These are phyloP conservation scores for Schizophyllum amplum DNA, from an alignment of 1,284 basidiomycete genomes.

Conservation along the genomic window DNA sequence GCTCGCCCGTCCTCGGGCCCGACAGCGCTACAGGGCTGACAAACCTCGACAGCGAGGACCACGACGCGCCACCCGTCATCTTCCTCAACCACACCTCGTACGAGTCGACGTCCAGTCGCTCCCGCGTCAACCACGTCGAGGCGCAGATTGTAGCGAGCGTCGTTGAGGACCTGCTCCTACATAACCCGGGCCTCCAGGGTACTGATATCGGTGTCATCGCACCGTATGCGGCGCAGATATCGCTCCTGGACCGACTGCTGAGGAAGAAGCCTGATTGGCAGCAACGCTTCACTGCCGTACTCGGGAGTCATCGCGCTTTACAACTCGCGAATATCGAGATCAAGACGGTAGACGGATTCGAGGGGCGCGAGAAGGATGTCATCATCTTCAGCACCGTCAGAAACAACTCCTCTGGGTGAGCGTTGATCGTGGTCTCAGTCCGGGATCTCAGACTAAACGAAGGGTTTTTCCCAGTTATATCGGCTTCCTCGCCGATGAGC, in stretches of 20 bases:
- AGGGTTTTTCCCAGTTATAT: conserved; percentile 37
- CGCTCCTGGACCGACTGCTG: conserved; percentile 57
- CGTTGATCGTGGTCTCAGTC: too few species aligned
- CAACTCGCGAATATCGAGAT: conserved; percentile 67
- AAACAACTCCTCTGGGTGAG: conserved; percentile 53
- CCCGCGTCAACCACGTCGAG: conserved; percentile 69
- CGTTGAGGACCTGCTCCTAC: conserved; percentile 67
- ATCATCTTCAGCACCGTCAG: conserved; percentile 89
- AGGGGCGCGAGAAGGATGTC: conserved; percentile 88
- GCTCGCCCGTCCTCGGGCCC: not conserved
- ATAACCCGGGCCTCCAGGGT: conserved; percentile 65
- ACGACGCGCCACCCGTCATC: conserved; percentile 45
- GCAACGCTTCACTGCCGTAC: conserved; percentile 43
- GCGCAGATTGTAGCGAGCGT: conserved; percentile 71
- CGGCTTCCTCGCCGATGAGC: conserved; percentile 85
- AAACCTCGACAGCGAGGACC: not conserved
- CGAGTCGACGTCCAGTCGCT: conserved; percentile 60
- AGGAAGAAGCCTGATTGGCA: conserved; percentile 41
- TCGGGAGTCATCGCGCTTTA: conserved; percentile 58
- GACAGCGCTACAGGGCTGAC: conserved; percentile 2
- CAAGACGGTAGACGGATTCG: conserved; percentile 89
- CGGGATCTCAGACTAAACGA: too few species aligned
- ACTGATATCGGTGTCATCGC: conserved; percentile 82
- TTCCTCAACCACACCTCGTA: conserved; percentile 71
- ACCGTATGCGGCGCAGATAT: conserved; percentile 79